phyloP scores from a whole-genome alignment of 1,284 basidiomycete genomes.

The Ganoderma lucidum region DNA sequence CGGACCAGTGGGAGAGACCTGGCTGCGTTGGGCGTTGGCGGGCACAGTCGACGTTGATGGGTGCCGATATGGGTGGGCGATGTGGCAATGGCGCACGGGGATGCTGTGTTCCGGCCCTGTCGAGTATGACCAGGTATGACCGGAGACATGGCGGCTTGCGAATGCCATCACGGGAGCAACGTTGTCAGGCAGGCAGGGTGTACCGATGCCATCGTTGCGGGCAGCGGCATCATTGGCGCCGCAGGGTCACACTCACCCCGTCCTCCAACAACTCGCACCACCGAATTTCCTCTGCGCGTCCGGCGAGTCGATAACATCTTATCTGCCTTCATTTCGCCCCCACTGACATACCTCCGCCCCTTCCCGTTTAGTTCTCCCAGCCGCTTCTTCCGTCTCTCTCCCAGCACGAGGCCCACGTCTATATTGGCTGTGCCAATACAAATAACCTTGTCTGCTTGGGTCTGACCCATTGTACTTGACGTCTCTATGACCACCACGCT shows the following conservation, averaged over 20 bases:
- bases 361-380: slow-evolving; percentile 10
- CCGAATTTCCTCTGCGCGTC: slow-evolving; percentile 12
- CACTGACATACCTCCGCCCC: slow-evolving; percentile 25
- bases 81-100: slow-evolving; percentile 13
- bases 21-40: too few relatives aligned
- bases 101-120: slow-evolving; percentile 33
- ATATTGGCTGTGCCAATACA: slow-evolving; percentile 34
- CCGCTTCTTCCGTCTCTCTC: slow-evolving; percentile 28
- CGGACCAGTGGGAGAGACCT: neutral
- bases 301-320: slow-evolving; percentile 43
- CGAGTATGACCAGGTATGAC: slow-evolving; percentile 28
- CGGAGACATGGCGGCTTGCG: slow-evolving; percentile 25
- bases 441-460: slow-evolving; percentile 36
- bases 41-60: neutral
- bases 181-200: slow-evolving; percentile 40
- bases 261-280: slow-evolving; percentile 29
- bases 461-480: slow-evolving; percentile 34
- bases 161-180: slow-evolving; percentile 36
- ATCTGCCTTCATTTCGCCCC: slow-evolving; percentile 32
- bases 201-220: slow-evolving; percentile 39
- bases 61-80: neutral
- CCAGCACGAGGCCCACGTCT: slow-evolving; percentile 35
- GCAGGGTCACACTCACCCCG: slow-evolving; percentile 11
- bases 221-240: slow-evolving; percentile 35
- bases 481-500: slow-evolving; percentile 40